Percentiles rank a stretch among this genome's conserved stretches.
Evolutionary conservation across 192 early-diverging fungal species (phyloP).

Genomic region (Coemansia sp.): DNA sequence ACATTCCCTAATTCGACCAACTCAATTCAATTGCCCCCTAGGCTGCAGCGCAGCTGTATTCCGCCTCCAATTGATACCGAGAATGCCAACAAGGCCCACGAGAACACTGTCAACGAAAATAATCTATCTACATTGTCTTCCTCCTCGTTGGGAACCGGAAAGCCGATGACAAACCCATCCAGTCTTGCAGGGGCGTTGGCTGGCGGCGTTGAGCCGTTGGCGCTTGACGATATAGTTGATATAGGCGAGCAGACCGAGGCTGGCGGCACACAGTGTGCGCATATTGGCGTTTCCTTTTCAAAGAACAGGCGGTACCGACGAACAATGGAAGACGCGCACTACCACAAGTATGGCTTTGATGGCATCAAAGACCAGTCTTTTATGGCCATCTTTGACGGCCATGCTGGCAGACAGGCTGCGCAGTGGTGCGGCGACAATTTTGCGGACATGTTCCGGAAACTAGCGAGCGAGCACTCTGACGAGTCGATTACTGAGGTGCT

Average conservation of each 20-base stretch:
- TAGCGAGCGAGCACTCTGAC: conserved; percentile 57
- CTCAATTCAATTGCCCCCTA: conserved; percentile 36
- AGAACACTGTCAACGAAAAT: conserved; percentile 21
- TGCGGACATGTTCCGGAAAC: conserved; percentile 72
- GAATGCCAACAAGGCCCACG: conserved; percentile 32
- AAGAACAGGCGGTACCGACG: conserved; percentile 84
- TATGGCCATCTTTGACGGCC: conserved; percentile 97
- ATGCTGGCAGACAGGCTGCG: conserved; percentile 92
- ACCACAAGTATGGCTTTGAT: conserved; percentile 78
- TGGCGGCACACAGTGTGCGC: conserved; percentile 13
- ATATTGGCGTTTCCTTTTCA: conserved; percentile 47
- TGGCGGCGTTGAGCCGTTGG: conserved; percentile 12
- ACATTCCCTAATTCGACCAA: conserved; percentile 17
- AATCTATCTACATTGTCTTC: conserved; percentile 29
- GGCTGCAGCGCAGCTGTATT: conserved; percentile 47
- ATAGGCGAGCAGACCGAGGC: not conserved
- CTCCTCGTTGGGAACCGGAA: conserved; percentile 10
- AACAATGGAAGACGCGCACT: conserved; percentile 98
- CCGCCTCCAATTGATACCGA: conserved; percentile 53
- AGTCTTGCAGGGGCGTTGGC: not conserved
- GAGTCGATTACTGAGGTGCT: conserved; percentile 75
- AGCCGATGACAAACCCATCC: not conserved
- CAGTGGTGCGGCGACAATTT: conserved; percentile 90
- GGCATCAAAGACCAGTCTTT: conserved; percentile 78
- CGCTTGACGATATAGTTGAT: not conserved